Evolutionary conservation across 805 yeast species (phyloP).

Genomic region (Candida golubevii): DNA sequence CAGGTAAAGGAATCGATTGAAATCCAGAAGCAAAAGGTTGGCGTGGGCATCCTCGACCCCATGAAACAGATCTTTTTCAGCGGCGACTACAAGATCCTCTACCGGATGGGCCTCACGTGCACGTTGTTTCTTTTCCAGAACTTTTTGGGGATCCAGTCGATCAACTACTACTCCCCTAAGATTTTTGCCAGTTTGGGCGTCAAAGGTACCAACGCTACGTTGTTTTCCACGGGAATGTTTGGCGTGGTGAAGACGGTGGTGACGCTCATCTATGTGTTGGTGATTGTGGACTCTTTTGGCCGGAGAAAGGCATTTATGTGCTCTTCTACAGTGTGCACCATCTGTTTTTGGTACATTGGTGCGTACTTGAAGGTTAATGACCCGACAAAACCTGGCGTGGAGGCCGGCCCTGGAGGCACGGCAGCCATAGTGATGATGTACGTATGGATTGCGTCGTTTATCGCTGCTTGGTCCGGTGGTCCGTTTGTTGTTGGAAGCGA

Average conservation of each 20-base stretch:
- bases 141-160: slow-evolving; percentile 38
- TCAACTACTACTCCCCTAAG: slow-evolving; percentile 36
- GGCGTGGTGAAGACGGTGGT: slow-evolving; percentile 37
- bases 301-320: slow-evolving; percentile 34
- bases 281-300: slow-evolving; percentile 35
- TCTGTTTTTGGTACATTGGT: slow-evolving; percentile 40
- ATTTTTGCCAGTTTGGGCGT: slow-evolving; percentile 34
- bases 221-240: slow-evolving; percentile 38
- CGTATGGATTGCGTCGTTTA: slow-evolving; percentile 39
- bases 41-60: slow-evolving; percentile 34
- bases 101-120: slow-evolving; percentile 30
- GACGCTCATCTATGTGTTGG: slow-evolving; percentile 30
- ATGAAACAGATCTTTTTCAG: slow-evolving; percentile 26
- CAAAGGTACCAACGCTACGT: slow-evolving; percentile 33
- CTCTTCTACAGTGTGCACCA: slow-evolving; percentile 29
- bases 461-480: slow-evolving; percentile 39
- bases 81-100: slow-evolving; percentile 23
- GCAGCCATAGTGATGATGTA: slow-evolving; percentile 40
- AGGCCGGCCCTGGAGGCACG: slow-evolving; percentile 36
- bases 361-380: slow-evolving; percentile 32
- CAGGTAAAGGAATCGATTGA: slow-evolving; percentile 34
- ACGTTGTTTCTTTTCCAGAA: slow-evolving; percentile 34
- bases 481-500: slow-evolving; percentile 40
- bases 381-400: slow-evolving; percentile 28
- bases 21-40: slow-evolving; percentile 25